Evolutionary conservation across 2,329 filamentous ascomycete species (phyloP), one percentile per base, ranked within the genome.

Genomic region (Cytospora piceae): DNA sequence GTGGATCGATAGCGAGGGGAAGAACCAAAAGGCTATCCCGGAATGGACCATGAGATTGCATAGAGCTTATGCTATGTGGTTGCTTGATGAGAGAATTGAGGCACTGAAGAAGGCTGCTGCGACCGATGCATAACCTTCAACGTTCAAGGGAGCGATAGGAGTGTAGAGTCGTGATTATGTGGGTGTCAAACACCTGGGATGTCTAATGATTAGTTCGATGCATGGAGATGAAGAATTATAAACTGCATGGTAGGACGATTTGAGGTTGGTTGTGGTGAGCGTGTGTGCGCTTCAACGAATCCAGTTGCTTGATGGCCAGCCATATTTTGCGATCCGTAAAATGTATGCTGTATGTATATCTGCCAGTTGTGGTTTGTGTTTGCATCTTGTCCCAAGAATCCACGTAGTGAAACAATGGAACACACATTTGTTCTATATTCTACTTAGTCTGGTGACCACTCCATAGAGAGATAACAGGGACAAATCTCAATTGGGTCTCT

Each of bases 61-160:
- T 46, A 51, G 61, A 17, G 61, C 42, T 7, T 63, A 57, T 14
- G 53, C 61, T n/a, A 63, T 57, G 53, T 63, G 54, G 53, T 31
- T 63, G 54, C 54, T 63, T 37, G 61, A 63, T 11, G 61, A 63
- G 53, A 63, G 61, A 22, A 9, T 63, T 27, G 39, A 34, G 29
- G 29, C 42, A 12, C 24, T 63, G 53, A 51, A 57, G 37, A 57
- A 9, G n/a, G 20, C 4, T 54, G 22, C 53, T 29, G 31, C 22
- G n/a, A 8, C 31, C 29, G 22, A 15, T 29, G 42, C 39, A 17
- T 63, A 24, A 51, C 32, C 14, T 51, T n/a, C n/a, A 15, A 1
- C 15, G 11, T 37, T 4, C 14, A 9, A 37, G 6, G 27, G 1
- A 17, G 29, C 9, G 37, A 54, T 15, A 29, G 8, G 34, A 56